phyloP scores from a whole-genome alignment of 164 flowering plant species.

The Pachysandra terminalis region DNA sequence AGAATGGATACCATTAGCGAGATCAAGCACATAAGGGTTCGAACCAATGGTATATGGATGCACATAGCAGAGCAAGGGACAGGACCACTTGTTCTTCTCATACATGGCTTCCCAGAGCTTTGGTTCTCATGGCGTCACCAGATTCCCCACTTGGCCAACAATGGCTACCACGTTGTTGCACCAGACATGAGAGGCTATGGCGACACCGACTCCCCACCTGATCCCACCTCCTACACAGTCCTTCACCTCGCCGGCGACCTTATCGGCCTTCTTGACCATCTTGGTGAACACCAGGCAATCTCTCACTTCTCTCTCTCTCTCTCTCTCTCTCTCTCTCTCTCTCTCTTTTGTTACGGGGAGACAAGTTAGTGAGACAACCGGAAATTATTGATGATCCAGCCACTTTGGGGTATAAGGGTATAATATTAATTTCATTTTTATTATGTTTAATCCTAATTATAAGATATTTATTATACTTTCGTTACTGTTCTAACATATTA shows the following conservation, averaged over 20 bases:
- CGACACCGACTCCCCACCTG: conserved; percentile 38
- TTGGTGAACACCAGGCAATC: conserved; percentile 3
- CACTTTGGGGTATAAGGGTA: too few relatives aligned
- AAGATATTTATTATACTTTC: too few relatives aligned
- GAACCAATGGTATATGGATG: conserved; percentile 43
- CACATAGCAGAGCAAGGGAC: conserved; percentile 47
- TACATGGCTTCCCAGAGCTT: conserved; percentile 53
- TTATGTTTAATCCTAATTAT: too few relatives aligned
- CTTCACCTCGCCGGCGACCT: conserved; percentile 26
- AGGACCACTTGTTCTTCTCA: conserved; percentile 42
- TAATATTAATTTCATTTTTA: too few relatives aligned
- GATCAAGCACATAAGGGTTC: conserved; percentile 25
- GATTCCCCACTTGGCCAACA: conserved; percentile 28
- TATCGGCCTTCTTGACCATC: conserved; percentile 14
- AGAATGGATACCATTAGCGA: conserved; percentile 1
- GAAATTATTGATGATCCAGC: too few relatives aligned
- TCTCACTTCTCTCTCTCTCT: background rate
- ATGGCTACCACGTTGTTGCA: conserved; percentile 45
- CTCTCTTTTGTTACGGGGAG: too few relatives aligned
- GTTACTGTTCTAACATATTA: too few relatives aligned
- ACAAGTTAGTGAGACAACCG: too few relatives aligned
- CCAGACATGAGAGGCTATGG: conserved; percentile 59
- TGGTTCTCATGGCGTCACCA: conserved; percentile 60
- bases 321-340: too few relatives aligned
- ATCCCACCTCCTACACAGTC: conserved; percentile 31